These are phyloP conservation scores for Bassia scoparia DNA, from an alignment of 148 eudicot genomes.

Conservation along the genomic window DNA sequence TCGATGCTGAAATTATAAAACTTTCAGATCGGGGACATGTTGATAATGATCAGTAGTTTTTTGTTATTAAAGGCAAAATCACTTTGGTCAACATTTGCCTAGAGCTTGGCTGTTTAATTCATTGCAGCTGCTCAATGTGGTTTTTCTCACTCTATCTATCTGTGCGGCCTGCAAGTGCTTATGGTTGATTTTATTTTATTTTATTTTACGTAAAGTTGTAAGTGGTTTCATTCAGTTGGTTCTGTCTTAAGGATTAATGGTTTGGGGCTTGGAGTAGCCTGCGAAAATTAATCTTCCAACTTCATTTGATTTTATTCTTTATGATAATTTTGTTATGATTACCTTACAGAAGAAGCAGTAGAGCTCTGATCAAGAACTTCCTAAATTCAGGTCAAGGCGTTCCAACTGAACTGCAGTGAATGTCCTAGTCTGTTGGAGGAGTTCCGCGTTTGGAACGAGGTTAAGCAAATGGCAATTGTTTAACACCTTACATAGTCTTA, in stretches of 20 bases:
- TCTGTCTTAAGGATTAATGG: neutral
- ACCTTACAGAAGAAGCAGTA: constrained; percentile 72
- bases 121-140: too few species aligned
- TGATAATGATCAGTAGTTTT: too few species aligned
- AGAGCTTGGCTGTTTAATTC: too few species aligned
- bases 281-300: neutral
- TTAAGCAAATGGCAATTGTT: constrained; percentile 20
- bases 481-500: neutral
- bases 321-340: neutral
- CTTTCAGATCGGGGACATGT: too few species aligned
- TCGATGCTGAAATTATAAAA: too few species aligned
- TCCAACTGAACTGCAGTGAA: constrained; percentile 94
- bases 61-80: too few species aligned
- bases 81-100: too few species aligned
- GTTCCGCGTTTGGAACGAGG: constrained; percentile 90
- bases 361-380: constrained; percentile 94
- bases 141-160: too few species aligned
- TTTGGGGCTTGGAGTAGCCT: neutral
- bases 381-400: constrained; percentile 88
- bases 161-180: too few species aligned
- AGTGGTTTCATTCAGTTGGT: neutral
- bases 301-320: neutral
- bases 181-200: too few species aligned
- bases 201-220: too few species aligned
- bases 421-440: constrained; percentile 97